A percentile compares a stretch with the other conserved stretches of the same genome.
phyloP scores from a whole-genome alignment of 805 yeast genomes.

The Metschnikowia koreensis region DNA sequence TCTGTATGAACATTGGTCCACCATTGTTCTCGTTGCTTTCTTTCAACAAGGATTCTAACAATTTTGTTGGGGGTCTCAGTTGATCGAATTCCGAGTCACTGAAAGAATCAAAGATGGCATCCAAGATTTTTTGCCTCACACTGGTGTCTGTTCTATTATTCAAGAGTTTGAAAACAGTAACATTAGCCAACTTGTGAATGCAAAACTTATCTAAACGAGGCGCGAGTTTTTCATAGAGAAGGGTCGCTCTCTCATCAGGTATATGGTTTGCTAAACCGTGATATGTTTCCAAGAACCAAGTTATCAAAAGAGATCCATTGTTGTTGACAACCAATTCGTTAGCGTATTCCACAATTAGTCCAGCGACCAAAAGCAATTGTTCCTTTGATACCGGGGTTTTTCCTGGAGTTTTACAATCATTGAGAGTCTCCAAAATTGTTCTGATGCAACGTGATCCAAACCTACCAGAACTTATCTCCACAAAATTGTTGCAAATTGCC shows the following conservation, averaged over 20 bases:
- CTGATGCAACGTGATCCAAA: slow-evolving; percentile 95
- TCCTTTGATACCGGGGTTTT: slow-evolving; percentile 42
- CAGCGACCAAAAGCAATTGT: slow-evolving; percentile 70
- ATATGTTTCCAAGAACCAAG: slow-evolving; percentile 90
- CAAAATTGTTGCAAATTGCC: slow-evolving; percentile 70
- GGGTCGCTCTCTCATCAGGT: slow-evolving; percentile 46
- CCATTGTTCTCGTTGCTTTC: slow-evolving; percentile 60
- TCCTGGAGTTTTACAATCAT: slow-evolving; percentile 33
- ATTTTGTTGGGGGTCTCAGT: slow-evolving; percentile 37
- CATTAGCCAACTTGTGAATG: slow-evolving; percentile 79
- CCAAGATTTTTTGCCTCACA: slow-evolving; percentile 62
- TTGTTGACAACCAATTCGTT: slow-evolving; percentile 76
- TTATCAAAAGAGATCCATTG: slow-evolving; percentile 84
- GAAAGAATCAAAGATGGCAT: slow-evolving; percentile 60
- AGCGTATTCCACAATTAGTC: slow-evolving; percentile 73
- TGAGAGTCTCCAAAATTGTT: slow-evolving; percentile 83
- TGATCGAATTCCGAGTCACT: slow-evolving; percentile 24
- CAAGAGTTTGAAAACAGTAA: slow-evolving; percentile 76
- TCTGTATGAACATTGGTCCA: slow-evolving; percentile 64
- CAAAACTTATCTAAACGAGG: slow-evolving; percentile 64
- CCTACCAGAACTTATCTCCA: slow-evolving; percentile 80
- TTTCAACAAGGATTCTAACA: slow-evolving; percentile 56
- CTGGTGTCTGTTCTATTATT: slow-evolving; percentile 62
- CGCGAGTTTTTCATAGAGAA: slow-evolving; percentile 60
- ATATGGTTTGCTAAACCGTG: slow-evolving; percentile 37